A percentile compares a stretch with the other conserved stretches of the same genome.
Evolutionary conservation across 768 basidiomycete species (phyloP).

Genomic region (Pholiota conissans): DNA sequence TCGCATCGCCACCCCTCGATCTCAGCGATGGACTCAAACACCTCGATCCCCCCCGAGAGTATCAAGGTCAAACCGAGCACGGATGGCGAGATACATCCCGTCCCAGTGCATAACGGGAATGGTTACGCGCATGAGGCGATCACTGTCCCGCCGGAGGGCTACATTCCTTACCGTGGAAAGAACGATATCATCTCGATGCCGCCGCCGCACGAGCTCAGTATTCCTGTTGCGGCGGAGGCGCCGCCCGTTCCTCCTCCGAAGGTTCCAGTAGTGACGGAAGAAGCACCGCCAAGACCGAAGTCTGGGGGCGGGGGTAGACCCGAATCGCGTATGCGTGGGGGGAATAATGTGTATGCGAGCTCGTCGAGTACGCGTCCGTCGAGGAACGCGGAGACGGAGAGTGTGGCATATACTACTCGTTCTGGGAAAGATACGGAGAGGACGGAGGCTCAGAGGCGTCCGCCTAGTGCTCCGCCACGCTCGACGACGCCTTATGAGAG

Average conservation of each 20-base stretch:
- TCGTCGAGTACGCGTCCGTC: neutral
- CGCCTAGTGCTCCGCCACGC: constrained; percentile 15
- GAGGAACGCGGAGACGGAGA: neutral
- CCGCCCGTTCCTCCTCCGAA: constrained; percentile 1
- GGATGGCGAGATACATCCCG: constrained; percentile 18
- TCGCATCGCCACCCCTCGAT: no score
- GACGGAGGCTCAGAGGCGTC: neutral
- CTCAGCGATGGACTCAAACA: no score
- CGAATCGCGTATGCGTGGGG: neutral
- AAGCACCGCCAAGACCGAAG: neutral
- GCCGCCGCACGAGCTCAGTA: constrained; percentile 48
- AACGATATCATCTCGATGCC: constrained; percentile 44
- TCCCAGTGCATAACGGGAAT: constrained; percentile 17
- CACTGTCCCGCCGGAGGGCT: constrained; percentile 45
- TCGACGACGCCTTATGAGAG: constrained; percentile 9
- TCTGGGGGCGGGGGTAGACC: neutral
- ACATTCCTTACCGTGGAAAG: constrained; percentile 43
- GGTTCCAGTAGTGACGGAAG: no score
- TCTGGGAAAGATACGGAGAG: no score
- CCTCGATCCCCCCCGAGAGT: constrained; percentile 1
- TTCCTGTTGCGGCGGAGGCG: constrained; percentile 18
- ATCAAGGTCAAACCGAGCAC: constrained; percentile 18
- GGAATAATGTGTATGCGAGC: neutral
- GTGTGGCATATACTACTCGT: no score
- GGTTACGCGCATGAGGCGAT: constrained; percentile 25